Conservation (phyloP, 2,329 filamentous ascomycete species). For the Alternaria tenuissima region DNA sequence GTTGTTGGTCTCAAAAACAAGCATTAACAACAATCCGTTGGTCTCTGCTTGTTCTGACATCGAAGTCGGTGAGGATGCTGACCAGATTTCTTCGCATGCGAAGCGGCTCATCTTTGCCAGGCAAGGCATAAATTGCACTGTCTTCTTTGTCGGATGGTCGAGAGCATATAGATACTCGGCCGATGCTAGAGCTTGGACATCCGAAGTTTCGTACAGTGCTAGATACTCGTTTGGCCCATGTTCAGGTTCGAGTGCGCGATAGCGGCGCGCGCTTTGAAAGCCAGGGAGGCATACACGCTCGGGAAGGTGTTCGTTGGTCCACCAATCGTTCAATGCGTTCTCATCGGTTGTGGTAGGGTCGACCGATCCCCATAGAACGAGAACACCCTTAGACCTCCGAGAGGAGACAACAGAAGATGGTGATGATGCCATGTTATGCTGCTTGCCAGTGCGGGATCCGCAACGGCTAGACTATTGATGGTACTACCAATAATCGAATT, state of each 20-base stretch:
- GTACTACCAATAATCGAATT: neutral
- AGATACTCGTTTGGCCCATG: constrained; percentile 15
- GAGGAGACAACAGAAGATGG: neutral
- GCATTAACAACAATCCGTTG: neutral
- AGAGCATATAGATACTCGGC: constrained; percentile 17
- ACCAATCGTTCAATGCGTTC: constrained; percentile 28
- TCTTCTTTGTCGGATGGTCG: constrained; percentile 20
- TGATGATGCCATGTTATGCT: constrained; percentile 2
- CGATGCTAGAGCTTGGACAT: constrained; percentile 14
- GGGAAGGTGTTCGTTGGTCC: constrained; percentile 28
- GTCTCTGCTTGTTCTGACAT: neutral
- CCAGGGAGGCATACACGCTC: constrained; percentile 25
- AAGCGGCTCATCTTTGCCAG: constrained; percentile 23
- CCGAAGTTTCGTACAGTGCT: constrained; percentile 17
- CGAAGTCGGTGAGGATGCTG: neutral
- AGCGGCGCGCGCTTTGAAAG: constrained; percentile 24
- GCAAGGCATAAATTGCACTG: constrained; percentile 23
- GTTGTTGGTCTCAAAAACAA: neutral
- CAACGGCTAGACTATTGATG: neutral
- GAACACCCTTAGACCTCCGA: neutral
- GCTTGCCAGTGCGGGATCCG: neutral
- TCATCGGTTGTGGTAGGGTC: constrained; percentile 12
- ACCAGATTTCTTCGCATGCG: constrained; percentile 14
- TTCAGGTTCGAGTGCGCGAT: constrained; percentile 3
- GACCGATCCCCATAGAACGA: constrained; percentile 21